These are phyloP conservation scores for Fraxinus quadrangulata DNA, from an alignment of 257 asterid species.

Conservation along the genomic window DNA sequence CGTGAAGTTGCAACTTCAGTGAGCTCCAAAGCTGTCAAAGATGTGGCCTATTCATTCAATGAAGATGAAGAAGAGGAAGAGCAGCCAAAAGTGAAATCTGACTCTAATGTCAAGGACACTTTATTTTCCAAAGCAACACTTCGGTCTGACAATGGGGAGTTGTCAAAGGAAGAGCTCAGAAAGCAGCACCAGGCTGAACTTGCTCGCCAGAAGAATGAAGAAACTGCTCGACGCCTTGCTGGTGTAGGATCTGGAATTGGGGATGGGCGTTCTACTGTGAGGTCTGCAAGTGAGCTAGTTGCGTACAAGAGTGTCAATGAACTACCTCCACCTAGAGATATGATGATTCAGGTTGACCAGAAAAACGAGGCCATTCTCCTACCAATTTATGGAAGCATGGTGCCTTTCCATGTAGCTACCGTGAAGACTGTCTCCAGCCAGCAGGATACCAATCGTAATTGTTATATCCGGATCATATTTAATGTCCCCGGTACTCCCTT, in stretches of 20 bases:
- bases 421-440: conserved; percentile 69
- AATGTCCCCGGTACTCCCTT: conserved; percentile 77
- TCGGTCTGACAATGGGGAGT: conserved; percentile 69
- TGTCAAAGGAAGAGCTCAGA: conserved; percentile 66
- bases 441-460: conserved; percentile 61
- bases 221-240: conserved; percentile 69
- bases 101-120: conserved; percentile 29
- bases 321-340: conserved; percentile 57
- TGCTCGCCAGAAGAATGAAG: conserved; percentile 73
- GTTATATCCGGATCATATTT: conserved; percentile 64
- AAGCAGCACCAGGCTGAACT: conserved; percentile 82
- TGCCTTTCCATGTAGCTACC: conserved; percentile 68
- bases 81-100: conserved; percentile 31
- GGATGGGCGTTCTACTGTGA: conserved; percentile 37
- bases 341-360: conserved; percentile 78
- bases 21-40: conserved; percentile 50
- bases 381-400: conserved; percentile 65
- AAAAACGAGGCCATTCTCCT: conserved; percentile 66
- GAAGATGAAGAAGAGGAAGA: conserved; percentile 60
- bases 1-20: conserved; percentile 51
- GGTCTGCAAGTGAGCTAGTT: conserved; percentile 46
- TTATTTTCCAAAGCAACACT: conserved; percentile 62
- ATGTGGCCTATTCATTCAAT: conserved; percentile 52
- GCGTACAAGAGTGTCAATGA: conserved; percentile 66
- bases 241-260: conserved; percentile 46